These are phyloP conservation scores for Roridomyces roridus DNA, from an alignment of 768 basidiomycete genomes.

Conservation along the genomic window DNA sequence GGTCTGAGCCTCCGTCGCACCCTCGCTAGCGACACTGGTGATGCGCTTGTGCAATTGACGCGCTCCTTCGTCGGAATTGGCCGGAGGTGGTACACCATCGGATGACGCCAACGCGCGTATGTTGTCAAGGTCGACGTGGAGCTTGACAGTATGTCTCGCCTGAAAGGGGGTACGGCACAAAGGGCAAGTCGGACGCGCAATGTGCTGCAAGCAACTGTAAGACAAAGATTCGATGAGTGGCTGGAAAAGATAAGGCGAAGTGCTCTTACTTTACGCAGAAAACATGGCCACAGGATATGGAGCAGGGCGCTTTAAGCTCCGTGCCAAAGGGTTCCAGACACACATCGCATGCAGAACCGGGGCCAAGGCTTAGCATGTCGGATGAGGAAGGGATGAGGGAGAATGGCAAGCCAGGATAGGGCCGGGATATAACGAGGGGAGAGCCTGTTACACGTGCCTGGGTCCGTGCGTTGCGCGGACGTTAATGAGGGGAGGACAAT, in stretches of 20 bases:
- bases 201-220: slow-evolving; percentile 59
- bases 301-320: slow-evolving; percentile 62
- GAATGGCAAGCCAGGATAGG: slow-evolving; percentile 31
- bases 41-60: slow-evolving; percentile 61
- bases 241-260: not conserved
- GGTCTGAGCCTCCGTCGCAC: slow-evolving; percentile 56
- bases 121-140: slow-evolving; percentile 64
- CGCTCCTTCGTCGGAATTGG: slow-evolving; percentile 49
- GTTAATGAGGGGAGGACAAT: slow-evolving; percentile 22
- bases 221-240: slow-evolving; percentile 7
- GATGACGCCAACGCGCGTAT: slow-evolving; percentile 25
- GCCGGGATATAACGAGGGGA: slow-evolving; percentile 25
- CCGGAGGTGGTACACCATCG: slow-evolving; percentile 11
- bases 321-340: slow-evolving; percentile 69
- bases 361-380: slow-evolving; percentile 70
- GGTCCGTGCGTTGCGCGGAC: slow-evolving; percentile 7
- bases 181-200: slow-evolving; percentile 60
- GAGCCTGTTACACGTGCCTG: slow-evolving; percentile 22
- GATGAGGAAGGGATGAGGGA: slow-evolving; percentile 33
- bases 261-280: slow-evolving; percentile 55
- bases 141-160: slow-evolving; percentile 49
- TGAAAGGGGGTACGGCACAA: slow-evolving; percentile 66
- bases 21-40: slow-evolving; percentile 58
- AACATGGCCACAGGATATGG: slow-evolving; percentile 75
- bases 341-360: slow-evolving; percentile 76